A percentile compares a stretch with the other conserved stretches of the same genome.
These are phyloP conservation scores for Alternaria sp. DNA, from an alignment of 2,329 filamentous ascomycete genomes.

Conservation along the genomic window DNA sequence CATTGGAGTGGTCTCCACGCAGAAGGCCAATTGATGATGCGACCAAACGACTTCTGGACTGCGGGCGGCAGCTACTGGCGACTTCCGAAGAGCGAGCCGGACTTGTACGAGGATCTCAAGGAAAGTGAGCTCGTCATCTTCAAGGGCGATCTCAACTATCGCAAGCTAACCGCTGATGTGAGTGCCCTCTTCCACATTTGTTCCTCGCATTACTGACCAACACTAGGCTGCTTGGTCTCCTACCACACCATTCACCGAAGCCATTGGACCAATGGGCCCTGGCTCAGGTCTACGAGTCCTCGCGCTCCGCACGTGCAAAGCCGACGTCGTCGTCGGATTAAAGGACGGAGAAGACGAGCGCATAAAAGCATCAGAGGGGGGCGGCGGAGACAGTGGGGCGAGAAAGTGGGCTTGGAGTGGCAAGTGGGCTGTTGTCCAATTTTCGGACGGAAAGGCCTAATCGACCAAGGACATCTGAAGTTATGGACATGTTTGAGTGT, in stretches of 20 bases:
- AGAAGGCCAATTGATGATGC: slow-evolving; percentile 81
- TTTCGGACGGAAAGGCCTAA: slow-evolving; percentile 69
- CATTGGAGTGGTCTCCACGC: slow-evolving; percentile 81
- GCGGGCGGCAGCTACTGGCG: slow-evolving; percentile 87
- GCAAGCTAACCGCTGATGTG: slow-evolving; percentile 90
- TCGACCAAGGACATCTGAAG: neutral
- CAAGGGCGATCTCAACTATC: slow-evolving; percentile 97
- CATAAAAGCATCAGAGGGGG: slow-evolving; percentile 70
- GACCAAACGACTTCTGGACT: slow-evolving; percentile 93
- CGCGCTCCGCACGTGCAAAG: slow-evolving; percentile 92
- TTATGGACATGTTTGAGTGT: neutral
- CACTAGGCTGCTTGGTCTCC: slow-evolving; percentile 77
- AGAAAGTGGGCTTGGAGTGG: slow-evolving; percentile 95
- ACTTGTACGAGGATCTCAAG: slow-evolving; percentile 78
- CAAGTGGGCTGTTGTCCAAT: slow-evolving; percentile 95
- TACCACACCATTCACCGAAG: slow-evolving; percentile 82
- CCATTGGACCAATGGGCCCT: slow-evolving; percentile 84
- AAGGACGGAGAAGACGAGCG: slow-evolving; percentile 81
- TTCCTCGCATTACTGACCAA: slow-evolving; percentile 9
- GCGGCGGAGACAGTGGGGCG: slow-evolving; percentile 71
- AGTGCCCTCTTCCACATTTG: slow-evolving; percentile 45
- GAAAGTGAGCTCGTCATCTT: slow-evolving; percentile 88
- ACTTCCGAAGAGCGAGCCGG: slow-evolving; percentile 70
- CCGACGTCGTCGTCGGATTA: slow-evolving; percentile 93
- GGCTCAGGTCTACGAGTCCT: slow-evolving; percentile 83